These are phyloP conservation scores for Trichosanthes truncata DNA, from an alignment of 306 rosid species.

Conservation along the genomic window DNA sequence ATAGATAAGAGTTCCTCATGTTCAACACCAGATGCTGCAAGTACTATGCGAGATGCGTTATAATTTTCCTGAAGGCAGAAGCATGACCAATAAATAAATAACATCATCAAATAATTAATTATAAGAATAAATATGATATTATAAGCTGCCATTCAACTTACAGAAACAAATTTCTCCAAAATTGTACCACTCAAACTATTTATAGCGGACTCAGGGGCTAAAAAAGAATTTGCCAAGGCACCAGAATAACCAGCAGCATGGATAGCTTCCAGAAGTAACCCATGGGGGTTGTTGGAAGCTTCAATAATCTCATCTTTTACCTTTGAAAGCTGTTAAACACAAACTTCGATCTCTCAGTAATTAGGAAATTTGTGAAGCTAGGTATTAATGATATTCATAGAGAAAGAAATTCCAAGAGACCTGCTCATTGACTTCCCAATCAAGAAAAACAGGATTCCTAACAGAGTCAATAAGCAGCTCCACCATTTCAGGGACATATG, in stretches of 20 bases:
- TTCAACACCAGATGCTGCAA: conserved; percentile 93
- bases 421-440: conserved; percentile 95
- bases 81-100: conserved; percentile 5
- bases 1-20: conserved; percentile 67
- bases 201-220: conserved; percentile 62
- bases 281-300: conserved; percentile 76
- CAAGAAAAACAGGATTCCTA: conserved; percentile 76
- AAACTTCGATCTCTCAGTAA: neutral
- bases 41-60: conserved; percentile 68
- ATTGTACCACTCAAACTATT: conserved; percentile 41
- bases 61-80: conserved; percentile 66
- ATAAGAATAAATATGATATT: neutral
- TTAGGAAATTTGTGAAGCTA: neutral
- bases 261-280: conserved; percentile 72
- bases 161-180: conserved; percentile 80
- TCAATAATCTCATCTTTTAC: conserved; percentile 69
- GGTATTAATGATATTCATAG: neutral
- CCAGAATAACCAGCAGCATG: conserved; percentile 85
- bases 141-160: conserved; percentile 35
- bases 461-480: conserved; percentile 76
- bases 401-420: conserved; percentile 22
- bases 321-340: conserved; percentile 46
- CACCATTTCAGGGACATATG: conserved; percentile 84
- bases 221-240: conserved; percentile 78
- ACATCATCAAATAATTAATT: neutral